Conservation (phyloP, 169 alveolate species). For the Cryptosporidium parvum region DNA sequence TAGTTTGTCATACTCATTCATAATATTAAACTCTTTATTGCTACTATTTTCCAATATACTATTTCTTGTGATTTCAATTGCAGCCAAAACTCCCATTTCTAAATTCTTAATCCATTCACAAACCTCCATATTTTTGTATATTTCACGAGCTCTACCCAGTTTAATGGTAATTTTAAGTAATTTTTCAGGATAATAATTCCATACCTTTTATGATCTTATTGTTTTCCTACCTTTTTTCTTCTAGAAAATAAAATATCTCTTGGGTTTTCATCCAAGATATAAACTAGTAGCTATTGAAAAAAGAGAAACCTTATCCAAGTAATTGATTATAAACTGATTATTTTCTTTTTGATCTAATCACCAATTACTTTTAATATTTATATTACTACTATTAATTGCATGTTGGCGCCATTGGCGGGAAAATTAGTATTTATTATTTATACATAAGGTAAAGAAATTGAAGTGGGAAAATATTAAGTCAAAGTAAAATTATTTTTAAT, state of each 20-base stretch:
- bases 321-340: background rate
- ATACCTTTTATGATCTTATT: background rate
- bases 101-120: background rate
- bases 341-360: background rate
- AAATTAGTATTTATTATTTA: no score
- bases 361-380: background rate
- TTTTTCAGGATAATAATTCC: background rate
- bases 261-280: background rate
- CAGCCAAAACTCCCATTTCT: constrained; percentile 22
- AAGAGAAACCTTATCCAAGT: background rate
- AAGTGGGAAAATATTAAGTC: background rate
- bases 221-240: background rate
- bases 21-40: background rate
- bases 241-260: background rate
- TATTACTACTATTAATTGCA: background rate
- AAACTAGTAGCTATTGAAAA: no score
- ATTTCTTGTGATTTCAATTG: constrained; percentile 19
- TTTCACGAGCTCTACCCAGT: background rate
- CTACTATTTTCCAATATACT: background rate
- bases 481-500: background rate
- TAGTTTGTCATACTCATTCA: constrained; percentile 18
- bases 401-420: constrained; percentile 6
- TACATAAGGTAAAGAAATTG: background rate
- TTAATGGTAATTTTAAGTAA: background rate
- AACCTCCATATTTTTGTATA: background rate